Evolutionary conservation across 2,329 filamentous ascomycete genomes (phyloP).

Genomic region (Gaeumannomyces sp.): DNA sequence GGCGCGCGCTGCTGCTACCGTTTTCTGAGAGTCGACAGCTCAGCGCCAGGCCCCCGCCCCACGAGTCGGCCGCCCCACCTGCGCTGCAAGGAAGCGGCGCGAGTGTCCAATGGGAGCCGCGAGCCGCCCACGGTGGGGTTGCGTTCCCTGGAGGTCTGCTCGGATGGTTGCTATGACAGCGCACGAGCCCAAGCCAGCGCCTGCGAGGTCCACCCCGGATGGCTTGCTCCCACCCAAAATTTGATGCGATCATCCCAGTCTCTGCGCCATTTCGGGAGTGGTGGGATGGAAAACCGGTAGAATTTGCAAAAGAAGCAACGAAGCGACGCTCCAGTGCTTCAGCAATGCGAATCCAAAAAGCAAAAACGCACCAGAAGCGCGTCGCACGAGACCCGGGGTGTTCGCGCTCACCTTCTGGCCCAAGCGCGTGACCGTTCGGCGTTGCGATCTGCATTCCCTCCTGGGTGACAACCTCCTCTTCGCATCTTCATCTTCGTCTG

Average conservation of each 20-base stretch:
- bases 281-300: neutral
- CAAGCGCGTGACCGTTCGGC: neutral
- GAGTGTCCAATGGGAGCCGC: neutral
- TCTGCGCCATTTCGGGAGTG: neutral
- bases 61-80: neutral
- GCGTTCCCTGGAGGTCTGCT: neutral
- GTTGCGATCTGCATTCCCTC: neutral
- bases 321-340: neutral
- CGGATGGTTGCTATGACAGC: constrained; percentile 9
- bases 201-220: neutral
- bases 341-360: neutral
- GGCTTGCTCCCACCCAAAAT: neutral
- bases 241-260: constrained; percentile 1
- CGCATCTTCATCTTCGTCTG: too few relatives aligned
- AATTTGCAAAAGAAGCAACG: neutral
- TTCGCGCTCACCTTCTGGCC: too few relatives aligned
- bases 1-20: neutral
- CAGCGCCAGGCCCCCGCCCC: neutral
- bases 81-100: neutral
- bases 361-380: neutral
- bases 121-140: neutral
- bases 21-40: neutral
- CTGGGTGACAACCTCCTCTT: neutral
- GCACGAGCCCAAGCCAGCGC: neutral
- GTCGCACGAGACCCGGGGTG: too few relatives aligned